Base-by-base conservation (phyloP, 2,329 filamentous ascomycete genomes). In the Fusarium sublunatum region DNA sequence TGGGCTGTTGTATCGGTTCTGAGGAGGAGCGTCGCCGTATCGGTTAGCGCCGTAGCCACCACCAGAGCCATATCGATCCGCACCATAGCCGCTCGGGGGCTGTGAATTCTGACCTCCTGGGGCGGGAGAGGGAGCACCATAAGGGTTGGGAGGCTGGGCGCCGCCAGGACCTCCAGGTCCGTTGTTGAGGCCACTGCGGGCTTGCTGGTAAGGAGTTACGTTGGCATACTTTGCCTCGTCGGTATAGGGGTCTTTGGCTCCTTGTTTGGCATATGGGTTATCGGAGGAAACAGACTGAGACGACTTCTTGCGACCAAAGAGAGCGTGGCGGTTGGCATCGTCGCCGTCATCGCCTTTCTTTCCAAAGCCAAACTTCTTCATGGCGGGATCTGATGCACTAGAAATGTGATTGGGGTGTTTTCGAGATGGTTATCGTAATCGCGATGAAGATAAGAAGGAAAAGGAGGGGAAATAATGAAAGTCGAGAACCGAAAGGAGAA, bases 361-460 rank as follows among this genome's bases (percentile, higher is more conserved):
- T 63, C 84, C 79, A 64, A 87, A 82, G 44, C 83, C 82, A 67
- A 88, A 86, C 68, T 84, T 86, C 78, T 82, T 85, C 86, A 88
- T 88, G 61, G 60, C 52, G 26, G 45, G 34, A 36, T 50, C 22
- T 26, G 31, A 47, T 36, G 44, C 26, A 19, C 50, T 6, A 32
- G 44, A 34, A 41, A 42, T 10, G 13, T 34, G 40, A 38, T 38
- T 55, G 36, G 43, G 15, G 12, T 56, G 25, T 25, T 47, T 11
- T 41, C 31, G 29, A 39, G 42, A 48, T 53, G 13, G 28, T 15
- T 28, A 25, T 25, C 8, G 35, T 48, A 28, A 35, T 55, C 10
- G 52, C 9, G 38, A 38, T 12, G 38, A 40, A 28, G 15, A 32
- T 32, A 22, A 39, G 34, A 41, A 28, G 35, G 26, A 26, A 29